These are phyloP conservation scores for Solanum paucissectum DNA, from an alignment of 257 asterid species.

Conservation along the genomic window DNA sequence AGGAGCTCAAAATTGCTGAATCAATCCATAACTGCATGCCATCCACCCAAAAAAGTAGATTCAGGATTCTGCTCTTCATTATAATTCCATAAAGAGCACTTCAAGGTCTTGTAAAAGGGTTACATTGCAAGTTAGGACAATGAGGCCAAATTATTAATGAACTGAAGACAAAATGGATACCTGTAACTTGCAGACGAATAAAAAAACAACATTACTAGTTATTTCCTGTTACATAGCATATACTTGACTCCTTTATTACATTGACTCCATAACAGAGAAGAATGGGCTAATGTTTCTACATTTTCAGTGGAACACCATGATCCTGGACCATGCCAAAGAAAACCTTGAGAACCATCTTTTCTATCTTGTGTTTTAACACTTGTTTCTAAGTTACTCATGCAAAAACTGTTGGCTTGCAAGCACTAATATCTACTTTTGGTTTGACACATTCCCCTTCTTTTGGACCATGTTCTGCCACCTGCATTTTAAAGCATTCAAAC, in stretches of 20 bases:
- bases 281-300: not conserved
- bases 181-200: not conserved
- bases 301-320: not conserved
- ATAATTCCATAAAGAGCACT: not conserved
- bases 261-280: not conserved
- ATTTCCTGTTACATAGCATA: not conserved
- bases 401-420: conserved; percentile 32
- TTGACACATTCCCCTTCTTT: conserved; percentile 27
- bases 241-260: not conserved
- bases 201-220: not conserved
- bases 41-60: not conserved
- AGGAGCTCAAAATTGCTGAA: not conserved
- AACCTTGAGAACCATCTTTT: not conserved
- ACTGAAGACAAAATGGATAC: not conserved
- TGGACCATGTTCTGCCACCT: conserved; percentile 21
- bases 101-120: not conserved
- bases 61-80: not conserved
- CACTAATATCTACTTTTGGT: conserved; percentile 22
- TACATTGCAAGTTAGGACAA: not conserved
- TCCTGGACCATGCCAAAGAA: not conserved
- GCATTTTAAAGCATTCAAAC: conserved; percentile 32
- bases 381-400: conserved; percentile 17
- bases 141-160: not conserved
- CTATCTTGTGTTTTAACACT: not conserved
- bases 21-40: not conserved